Evolutionary conservation across 768 basidiomycete genomes (phyloP).

Genomic region (Phaffia australis): DNA sequence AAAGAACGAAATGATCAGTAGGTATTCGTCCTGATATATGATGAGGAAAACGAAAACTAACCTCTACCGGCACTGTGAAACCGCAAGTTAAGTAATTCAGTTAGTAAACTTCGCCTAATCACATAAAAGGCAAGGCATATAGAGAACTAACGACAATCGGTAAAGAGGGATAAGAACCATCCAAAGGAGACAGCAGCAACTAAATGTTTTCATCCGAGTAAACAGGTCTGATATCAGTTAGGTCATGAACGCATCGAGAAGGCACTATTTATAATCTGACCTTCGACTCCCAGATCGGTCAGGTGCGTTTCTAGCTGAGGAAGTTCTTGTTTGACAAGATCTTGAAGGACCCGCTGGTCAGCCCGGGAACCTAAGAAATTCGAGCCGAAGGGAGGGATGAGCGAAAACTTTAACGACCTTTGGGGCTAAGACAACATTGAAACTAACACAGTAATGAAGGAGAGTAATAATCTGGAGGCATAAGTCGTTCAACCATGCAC

Average conservation of each 20-base stretch:
- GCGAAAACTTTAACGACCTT: too few relatives aligned
- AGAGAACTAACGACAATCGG: conserved; percentile 52
- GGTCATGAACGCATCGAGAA: too few relatives aligned
- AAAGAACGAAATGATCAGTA: neutral
- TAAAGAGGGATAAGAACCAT: conserved; percentile 94
- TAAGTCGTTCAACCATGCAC: conserved; percentile 24
- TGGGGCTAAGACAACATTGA: neutral
- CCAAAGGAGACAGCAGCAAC: conserved; percentile 92
- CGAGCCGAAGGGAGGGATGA: neutral
- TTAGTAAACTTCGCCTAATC: neutral
- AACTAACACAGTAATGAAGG: conserved; percentile 64
- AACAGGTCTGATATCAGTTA: too few relatives aligned
- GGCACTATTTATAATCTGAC: too few relatives aligned
- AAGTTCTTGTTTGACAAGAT: conserved; percentile 62
- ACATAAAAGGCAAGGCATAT: neutral
- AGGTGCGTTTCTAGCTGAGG: conserved; percentile 70
- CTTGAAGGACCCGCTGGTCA: conserved; percentile 79
- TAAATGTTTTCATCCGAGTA: too few relatives aligned
- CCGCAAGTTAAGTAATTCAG: too few relatives aligned
- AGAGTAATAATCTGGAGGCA: conserved; percentile 84
- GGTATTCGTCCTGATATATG: neutral
- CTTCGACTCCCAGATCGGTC: conserved; percentile 66
- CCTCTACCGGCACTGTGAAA: conserved; percentile 65
- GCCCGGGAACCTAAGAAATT: conserved; percentile 54
- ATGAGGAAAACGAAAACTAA: conserved; percentile 37